Evolutionary conservation across 2,329 filamentous ascomycete genomes (phyloP).

Genomic region (Exophiala viscosa): DNA sequence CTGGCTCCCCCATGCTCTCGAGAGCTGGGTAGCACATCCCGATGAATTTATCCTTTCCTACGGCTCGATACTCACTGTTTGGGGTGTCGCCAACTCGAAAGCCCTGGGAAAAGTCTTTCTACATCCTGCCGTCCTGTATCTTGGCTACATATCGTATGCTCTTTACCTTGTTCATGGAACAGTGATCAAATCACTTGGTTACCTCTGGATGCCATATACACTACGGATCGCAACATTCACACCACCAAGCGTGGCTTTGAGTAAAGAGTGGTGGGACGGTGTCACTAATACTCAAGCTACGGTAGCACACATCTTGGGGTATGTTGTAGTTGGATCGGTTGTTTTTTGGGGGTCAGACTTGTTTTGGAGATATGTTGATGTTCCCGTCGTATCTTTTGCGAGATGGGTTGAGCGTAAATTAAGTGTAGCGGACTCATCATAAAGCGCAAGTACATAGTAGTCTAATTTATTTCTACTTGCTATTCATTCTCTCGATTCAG

Average conservation of each 20-base stretch:
- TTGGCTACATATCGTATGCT: slow-evolving; percentile 33
- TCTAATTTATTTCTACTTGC: no score
- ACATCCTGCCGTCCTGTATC: slow-evolving; percentile 28
- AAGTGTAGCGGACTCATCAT: no score
- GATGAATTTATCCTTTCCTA: slow-evolving; percentile 8
- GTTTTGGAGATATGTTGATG: slow-evolving; percentile 57
- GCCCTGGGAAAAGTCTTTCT: slow-evolving; percentile 11
- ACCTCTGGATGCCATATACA: slow-evolving; percentile 13
- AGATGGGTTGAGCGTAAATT: slow-evolving; percentile 7
- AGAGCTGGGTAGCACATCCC: neutral
- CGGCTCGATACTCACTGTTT: slow-evolving; percentile 11
- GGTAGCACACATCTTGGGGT: slow-evolving; percentile 32
- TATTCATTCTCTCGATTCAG: no score
- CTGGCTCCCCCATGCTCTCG: slow-evolving; percentile 6
- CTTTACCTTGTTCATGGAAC: slow-evolving; percentile 32
- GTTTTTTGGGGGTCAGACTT: slow-evolving; percentile 56
- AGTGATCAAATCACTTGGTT: slow-evolving; percentile 17
- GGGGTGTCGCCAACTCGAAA: slow-evolving; percentile 11
- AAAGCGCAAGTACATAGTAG: no score
- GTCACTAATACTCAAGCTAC: slow-evolving; percentile 5
- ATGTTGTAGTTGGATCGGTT: slow-evolving; percentile 37
- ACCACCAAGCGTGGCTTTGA: slow-evolving; percentile 1
- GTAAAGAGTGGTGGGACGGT: slow-evolving; percentile 4
- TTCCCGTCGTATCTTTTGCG: slow-evolving; percentile 46
- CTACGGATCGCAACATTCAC: slow-evolving; percentile 10